Conservation (phyloP, 1,284 basidiomycete species). For the Xerocomus minutiporus region DNA sequence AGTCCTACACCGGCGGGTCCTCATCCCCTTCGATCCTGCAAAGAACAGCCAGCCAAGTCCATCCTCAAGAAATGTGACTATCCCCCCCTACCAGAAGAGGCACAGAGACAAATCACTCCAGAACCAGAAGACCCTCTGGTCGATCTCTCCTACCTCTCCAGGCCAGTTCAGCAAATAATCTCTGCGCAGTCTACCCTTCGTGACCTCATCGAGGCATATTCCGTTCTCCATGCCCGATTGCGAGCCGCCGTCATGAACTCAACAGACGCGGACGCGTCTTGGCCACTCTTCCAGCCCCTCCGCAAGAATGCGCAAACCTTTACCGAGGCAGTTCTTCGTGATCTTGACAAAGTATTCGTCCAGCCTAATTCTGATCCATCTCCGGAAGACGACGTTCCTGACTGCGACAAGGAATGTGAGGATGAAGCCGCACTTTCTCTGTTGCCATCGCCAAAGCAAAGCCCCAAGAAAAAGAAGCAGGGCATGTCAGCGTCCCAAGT, state of each 20-base stretch:
- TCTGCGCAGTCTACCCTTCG: constrained; percentile 42
- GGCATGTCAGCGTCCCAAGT: constrained; percentile 73
- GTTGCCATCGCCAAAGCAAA: constrained; percentile 48
- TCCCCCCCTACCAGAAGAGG: constrained; percentile 39
- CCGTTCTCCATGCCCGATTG: constrained; percentile 59
- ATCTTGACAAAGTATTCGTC: constrained; percentile 57
- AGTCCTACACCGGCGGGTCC: constrained; percentile 32
- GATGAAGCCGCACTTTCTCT: constrained; percentile 33
- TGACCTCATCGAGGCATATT: constrained; percentile 69
- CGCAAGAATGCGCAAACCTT: constrained; percentile 48
- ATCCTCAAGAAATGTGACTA: constrained; percentile 55
- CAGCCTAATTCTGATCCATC: constrained; percentile 43
- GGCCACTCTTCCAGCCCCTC: constrained; percentile 67
- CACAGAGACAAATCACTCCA: constrained; percentile 59
- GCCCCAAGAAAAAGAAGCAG: constrained; percentile 57
- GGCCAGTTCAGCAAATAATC: constrained; percentile 56
- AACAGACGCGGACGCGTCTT: constrained; percentile 54
- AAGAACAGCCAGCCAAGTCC: constrained; percentile 48
- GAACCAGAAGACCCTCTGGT: constrained; percentile 65
- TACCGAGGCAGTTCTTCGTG: constrained; percentile 53
- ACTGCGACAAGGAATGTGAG: constrained; percentile 25
- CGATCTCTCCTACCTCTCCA: constrained; percentile 56
- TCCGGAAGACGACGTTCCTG: constrained; percentile 28
- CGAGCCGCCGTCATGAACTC: constrained; percentile 44
- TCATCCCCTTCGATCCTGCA: constrained; percentile 34